Conservation (phyloP, 805 yeast genomes). For the Kodamaea kaohsiungensis region DNA sequence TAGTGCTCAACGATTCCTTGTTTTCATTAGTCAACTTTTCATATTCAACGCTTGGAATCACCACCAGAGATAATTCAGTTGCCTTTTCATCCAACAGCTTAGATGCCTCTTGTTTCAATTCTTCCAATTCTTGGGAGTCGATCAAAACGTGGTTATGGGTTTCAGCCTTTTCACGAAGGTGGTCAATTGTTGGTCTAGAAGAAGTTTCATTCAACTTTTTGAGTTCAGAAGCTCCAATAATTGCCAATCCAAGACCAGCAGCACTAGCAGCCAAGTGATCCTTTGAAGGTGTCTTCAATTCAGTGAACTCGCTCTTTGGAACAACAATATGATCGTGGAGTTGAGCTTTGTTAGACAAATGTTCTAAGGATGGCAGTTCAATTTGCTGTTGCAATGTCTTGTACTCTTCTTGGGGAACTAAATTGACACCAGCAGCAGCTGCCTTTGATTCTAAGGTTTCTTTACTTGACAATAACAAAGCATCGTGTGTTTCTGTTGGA, state of each 20-base stretch:
- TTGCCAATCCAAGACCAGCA: slow-evolving; percentile 23
- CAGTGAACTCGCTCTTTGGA: slow-evolving; percentile 1
- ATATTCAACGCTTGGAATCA: slow-evolving; percentile 23
- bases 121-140: slow-evolving; percentile 15
- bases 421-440: background rate
- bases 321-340: slow-evolving; percentile 7
- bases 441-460: slow-evolving; percentile 23
- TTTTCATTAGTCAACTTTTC: slow-evolving; percentile 50
- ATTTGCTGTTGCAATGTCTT: background rate
- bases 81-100: slow-evolving; percentile 12
- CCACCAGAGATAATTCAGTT: slow-evolving; percentile 10
- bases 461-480: slow-evolving; percentile 29
- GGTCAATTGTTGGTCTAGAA: slow-evolving; percentile 17
- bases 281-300: slow-evolving; percentile 10
- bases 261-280: slow-evolving; percentile 30
- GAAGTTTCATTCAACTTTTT: slow-evolving; percentile 14
- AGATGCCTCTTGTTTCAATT: slow-evolving; percentile 18
- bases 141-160: slow-evolving; percentile 16
- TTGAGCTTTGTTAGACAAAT: slow-evolving; percentile 7
- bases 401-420: background rate
- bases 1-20: slow-evolving; percentile 16
- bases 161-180: slow-evolving; percentile 16
- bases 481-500: slow-evolving; percentile 18
- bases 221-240: slow-evolving; percentile 8
- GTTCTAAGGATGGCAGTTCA: slow-evolving; percentile 8